Evolutionary conservation across 2,329 filamentous ascomycete species (phyloP), one percentile per base, ranked within the genome.

Genomic region (Canariomyces notabilis): DNA sequence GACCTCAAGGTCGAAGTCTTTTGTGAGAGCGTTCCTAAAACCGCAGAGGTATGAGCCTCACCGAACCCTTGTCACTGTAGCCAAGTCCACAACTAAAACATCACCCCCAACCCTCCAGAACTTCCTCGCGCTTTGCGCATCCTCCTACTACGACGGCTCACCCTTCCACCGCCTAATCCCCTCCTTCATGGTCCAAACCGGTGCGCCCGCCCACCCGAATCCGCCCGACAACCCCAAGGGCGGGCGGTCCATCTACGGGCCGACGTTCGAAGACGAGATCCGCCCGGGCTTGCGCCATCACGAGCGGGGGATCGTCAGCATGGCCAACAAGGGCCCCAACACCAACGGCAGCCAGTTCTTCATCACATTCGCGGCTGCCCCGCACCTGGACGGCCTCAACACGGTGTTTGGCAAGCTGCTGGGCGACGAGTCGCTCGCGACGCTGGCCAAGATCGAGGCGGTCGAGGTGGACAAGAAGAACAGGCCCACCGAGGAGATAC

Each of bases 1-100:
- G 85, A 93, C 68, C 77, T 98, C 64, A 98, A 97, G 71, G 80
- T 97, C 59, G 93, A 97, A 67, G 75, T 98, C 56, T 97, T 96
- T 71, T 97, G 91, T 72, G 89, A 96, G 66, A 84, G 87, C 58
- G 89, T 95, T 23, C 93, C 93, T 52, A 90, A 91, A 66, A 95
- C 93, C 0, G 85, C 89, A 53, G 87, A 95, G 71, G 85, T 85
- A 70, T 46, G 70, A 57, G 31, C 35, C 36, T 21, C 5, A 36
- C 38, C 29, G 8, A 26, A 11, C 34, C 26, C 18, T 26, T 21
- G n/a, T 32, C 19, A 18, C 38, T 8, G 8, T n/a, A 6, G 12
- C 18, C 51, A 46, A 60, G 46, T 36, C 29, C n/a, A n/a, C n/a
- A n/a, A 11, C 20, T 22, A 31, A 41, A 46, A 50, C 44, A 38